Base-by-base conservation (phyloP, 2,329 filamentous ascomycete species). In the Trichoderma simmonsii region DNA sequence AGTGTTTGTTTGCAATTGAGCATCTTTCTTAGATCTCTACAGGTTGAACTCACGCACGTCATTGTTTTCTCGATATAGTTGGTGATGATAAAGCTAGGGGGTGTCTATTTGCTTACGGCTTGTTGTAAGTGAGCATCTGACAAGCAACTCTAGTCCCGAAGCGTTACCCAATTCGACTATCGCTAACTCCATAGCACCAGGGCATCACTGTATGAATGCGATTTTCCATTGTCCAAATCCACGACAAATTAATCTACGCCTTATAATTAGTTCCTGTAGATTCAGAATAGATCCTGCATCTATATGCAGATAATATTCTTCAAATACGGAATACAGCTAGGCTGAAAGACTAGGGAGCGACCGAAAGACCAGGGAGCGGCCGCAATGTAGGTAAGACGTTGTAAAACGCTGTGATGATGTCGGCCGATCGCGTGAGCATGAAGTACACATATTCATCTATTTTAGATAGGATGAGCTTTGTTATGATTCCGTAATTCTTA, bases 161-260 rank as follows among this genome's bases (percentile, higher is more conserved):
- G 48, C n/a, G 48, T 54, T 24, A 11, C 48, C 48, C 9, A 7
- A 54, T 54, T 54, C 5, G 48, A 12, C 48, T 6, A 54, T 54
- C 6, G 48, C 48, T 51, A 21, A 9, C n/a, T n/a, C 43, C 9
- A n/a, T 51, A 12, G 21, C 3, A 6, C 8, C n/a, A 51, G 7
- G 18, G 18, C 2, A 48, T 48, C 8, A 18, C 43, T 21, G 43
- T n/a, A 2, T 48, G 0, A 48, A 21, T 5, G 6, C 18, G 6
- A 11, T n/a, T 21, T 48, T 48, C 43, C 8, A 21, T 1, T 51
- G 1, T 1, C 4, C 0, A 21, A 51, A 0, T 21, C 5, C n/a
- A 51, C 48, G 3, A 24, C 48, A 54, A 24, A 24, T 54, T 12
- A 14, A 54, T 21, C 1, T 21, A 51, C n/a, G n/a, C n/a, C 43